phyloP scores from a whole-genome alignment of 352 stramenopile species.

The Hyphochytrium catenoides region DNA sequence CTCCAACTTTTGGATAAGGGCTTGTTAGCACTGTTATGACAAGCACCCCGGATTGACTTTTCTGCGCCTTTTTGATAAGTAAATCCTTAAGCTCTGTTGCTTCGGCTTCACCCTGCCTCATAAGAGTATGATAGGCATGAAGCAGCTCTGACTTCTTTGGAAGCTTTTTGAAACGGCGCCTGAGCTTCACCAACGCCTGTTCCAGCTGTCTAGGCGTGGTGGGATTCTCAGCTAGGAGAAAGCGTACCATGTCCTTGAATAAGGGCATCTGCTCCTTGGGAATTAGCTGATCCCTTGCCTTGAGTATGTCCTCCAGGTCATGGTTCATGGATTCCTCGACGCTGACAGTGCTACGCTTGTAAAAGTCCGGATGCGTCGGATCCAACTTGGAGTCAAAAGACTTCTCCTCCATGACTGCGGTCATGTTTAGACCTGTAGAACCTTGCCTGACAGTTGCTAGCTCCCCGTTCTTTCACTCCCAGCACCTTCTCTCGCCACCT shows the following conservation, averaged over 20 bases:
- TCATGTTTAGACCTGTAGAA: too few relatives aligned
- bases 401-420: conserved; percentile 6
- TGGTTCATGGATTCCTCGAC: conserved; percentile 41
- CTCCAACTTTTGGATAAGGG: conserved; percentile 47
- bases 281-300: conserved; percentile 51
- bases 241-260: conserved; percentile 48
- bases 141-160: conserved; percentile 75
- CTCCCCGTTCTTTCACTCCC: too few relatives aligned
- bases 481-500: too few relatives aligned
- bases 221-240: conserved; percentile 36
- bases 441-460: too few relatives aligned
- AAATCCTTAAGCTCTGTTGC: conserved; percentile 32
- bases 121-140: conserved; percentile 43
- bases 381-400: conserved; percentile 6
- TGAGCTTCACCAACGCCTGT: conserved; percentile 50
- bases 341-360: conserved; percentile 45
- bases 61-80: conserved; percentile 64
- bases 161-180: conserved; percentile 57
- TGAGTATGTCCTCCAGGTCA: conserved; percentile 60
- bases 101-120: conserved; percentile 25
- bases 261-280: conserved; percentile 27
- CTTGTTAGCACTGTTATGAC: conserved; percentile 75
- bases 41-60: conserved; percentile 66
- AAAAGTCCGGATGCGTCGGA: conserved; percentile 50
- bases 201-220: conserved; percentile 50